These are phyloP conservation scores for Phytophthora fragariae DNA, from an alignment of 352 stramenopile species.

Conservation along the genomic window DNA sequence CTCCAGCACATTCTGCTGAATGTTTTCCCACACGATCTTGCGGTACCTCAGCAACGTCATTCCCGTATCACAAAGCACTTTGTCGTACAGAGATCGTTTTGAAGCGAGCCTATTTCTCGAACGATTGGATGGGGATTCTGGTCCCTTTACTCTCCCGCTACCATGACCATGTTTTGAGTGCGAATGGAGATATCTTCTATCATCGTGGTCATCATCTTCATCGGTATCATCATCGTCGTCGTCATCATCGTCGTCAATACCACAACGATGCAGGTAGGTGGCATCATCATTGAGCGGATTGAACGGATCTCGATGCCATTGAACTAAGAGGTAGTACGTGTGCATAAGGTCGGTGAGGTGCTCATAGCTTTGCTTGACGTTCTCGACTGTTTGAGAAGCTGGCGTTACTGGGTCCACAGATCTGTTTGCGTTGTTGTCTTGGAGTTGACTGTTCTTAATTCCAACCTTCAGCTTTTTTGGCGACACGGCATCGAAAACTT, in stretches of 20 bases:
- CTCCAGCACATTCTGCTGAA: conserved; percentile 83
- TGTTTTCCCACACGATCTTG: conserved; percentile 89
- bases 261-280: conserved; percentile 80
- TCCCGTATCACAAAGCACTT: conserved; percentile 79
- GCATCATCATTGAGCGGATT: conserved; percentile 78
- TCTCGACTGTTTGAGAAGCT: conserved; percentile 58
- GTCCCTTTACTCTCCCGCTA: conserved; percentile 16
- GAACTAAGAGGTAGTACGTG: conserved; percentile 88
- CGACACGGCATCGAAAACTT: conserved; percentile 53
- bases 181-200: conserved; percentile 41
- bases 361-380: conserved; percentile 72
- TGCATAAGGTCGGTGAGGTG: conserved; percentile 86
- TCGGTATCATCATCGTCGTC: conserved; percentile 77
- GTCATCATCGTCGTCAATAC: conserved; percentile 84
- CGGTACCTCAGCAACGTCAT: conserved; percentile 83
- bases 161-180: conserved; percentile 22
- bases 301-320: conserved; percentile 91
- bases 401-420: conserved; percentile 27
- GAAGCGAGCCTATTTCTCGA: conserved; percentile 39
- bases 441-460: conserved; percentile 1
- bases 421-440: conserved; percentile 35
- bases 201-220: conserved; percentile 54
- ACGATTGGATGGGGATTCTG: conserved; percentile 39
- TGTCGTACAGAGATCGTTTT: conserved; percentile 60
- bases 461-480: conserved; percentile 47